Evolutionary conservation across 2,329 filamentous ascomycete genomes (phyloP).

Genomic region (Colletotrichum cereale): DNA sequence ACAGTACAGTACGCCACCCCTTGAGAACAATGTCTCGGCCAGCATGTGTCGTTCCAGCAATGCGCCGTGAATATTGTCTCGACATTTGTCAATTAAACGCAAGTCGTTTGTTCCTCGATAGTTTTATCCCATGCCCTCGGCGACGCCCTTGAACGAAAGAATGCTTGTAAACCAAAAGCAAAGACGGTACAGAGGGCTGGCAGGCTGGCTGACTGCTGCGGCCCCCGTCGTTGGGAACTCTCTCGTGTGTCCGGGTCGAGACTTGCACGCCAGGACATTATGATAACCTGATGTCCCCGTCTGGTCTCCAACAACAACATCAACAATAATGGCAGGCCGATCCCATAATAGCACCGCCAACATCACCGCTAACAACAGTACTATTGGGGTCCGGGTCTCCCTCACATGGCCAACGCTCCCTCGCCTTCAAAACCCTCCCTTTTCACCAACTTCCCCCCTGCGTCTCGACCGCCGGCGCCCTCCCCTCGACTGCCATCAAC

Average conservation of each 20-base stretch:
- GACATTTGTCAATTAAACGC: background rate
- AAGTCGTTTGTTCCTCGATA: background rate
- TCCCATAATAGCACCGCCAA: background rate
- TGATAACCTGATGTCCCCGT: background rate
- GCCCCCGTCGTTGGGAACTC: background rate
- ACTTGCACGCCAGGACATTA: background rate
- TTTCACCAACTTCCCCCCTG: background rate
- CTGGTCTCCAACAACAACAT: too few species aligned
- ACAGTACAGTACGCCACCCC: background rate
- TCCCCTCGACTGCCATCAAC: slow-evolving; percentile 18
- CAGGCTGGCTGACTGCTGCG: background rate
- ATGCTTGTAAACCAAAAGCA: too few species aligned
- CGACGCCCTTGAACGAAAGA: background rate
- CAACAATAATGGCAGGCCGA: background rate
- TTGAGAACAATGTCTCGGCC: background rate
- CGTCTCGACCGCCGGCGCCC: background rate
- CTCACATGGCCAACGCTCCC: background rate
- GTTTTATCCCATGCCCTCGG: background rate
- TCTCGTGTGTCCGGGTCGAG: background rate
- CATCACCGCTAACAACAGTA: background rate
- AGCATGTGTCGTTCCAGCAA: background rate
- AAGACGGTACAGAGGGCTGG: background rate
- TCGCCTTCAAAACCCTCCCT: background rate
- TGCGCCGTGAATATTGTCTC: background rate
- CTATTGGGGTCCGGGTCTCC: background rate